Evolutionary conservation across 1,284 basidiomycete species (phyloP).

Genomic region (Tylopilus sp.): DNA sequence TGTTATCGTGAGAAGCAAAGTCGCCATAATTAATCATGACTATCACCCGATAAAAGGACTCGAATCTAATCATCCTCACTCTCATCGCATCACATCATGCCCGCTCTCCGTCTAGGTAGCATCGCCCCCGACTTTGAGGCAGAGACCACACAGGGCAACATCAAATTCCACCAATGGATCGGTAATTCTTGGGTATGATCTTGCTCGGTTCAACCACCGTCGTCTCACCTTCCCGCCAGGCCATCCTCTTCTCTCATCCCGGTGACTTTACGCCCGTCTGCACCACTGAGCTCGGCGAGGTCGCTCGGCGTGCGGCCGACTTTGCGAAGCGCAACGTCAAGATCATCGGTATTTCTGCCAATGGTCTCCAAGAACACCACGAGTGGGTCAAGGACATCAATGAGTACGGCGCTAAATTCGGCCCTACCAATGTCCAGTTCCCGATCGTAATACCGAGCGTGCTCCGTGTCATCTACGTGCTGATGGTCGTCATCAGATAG

Average conservation of each 20-base stretch:
- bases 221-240: constrained; percentile 39
- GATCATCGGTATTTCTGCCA: constrained; percentile 92
- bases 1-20: constrained; percentile 43
- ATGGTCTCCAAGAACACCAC: constrained; percentile 82
- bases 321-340: constrained; percentile 89
- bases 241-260: constrained; percentile 90
- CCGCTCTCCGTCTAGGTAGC: constrained; percentile 67
- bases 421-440: constrained; percentile 77
- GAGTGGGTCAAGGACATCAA: constrained; percentile 94
- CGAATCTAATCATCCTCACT: constrained; percentile 5
- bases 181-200: constrained; percentile 80
- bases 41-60: constrained; percentile 19
- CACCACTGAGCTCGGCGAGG: constrained; percentile 96
- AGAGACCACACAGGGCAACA: constrained; percentile 70
- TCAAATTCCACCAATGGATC: constrained; percentile 92
- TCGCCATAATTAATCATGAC: constrained; percentile 38
- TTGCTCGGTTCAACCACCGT: neutral
- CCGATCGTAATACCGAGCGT: constrained; percentile 68
- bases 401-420: constrained; percentile 64
- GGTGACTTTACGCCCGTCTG: constrained; percentile 85
- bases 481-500: constrained; percentile 57
- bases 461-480: constrained; percentile 1
- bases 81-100: constrained; percentile 29
- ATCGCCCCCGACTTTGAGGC: constrained; percentile 83
- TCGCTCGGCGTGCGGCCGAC: constrained; percentile 81